A percentile compares a stretch with the other conserved stretches of the same genome.
phyloP scores from a whole-genome alignment of 257 asterid genomes.

The Eucommia ulmoides region DNA sequence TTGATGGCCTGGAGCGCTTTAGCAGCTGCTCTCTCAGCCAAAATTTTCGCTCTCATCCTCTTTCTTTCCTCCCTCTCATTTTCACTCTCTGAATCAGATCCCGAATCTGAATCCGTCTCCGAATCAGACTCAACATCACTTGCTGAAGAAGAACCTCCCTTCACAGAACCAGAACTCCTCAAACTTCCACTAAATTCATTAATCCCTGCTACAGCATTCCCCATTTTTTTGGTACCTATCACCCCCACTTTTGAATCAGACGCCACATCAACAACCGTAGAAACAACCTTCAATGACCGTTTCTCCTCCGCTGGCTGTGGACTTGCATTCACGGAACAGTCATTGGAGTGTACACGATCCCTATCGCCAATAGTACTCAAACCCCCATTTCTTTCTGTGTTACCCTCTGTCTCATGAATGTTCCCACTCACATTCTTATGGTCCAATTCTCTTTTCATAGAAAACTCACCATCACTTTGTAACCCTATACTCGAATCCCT shows the following conservation, averaged over 20 bases:
- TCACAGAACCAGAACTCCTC: slow-evolving; percentile 27
- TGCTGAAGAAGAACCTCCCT: slow-evolving; percentile 40
- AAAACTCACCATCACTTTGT: slow-evolving; percentile 23
- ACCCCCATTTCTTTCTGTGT: slow-evolving; percentile 20
- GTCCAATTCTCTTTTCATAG: slow-evolving; percentile 24
- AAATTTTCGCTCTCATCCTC: slow-evolving; percentile 73
- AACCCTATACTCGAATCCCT: slow-evolving; percentile 31
- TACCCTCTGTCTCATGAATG: slow-evolving; percentile 15
- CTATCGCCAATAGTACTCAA: slow-evolving; percentile 24
- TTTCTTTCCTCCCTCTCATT: slow-evolving; percentile 78
- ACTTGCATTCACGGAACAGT: slow-evolving; percentile 6
- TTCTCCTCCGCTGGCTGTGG: neutral
- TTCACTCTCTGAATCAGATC: slow-evolving; percentile 87
- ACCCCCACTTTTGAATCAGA: slow-evolving; percentile 23
- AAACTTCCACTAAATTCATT: slow-evolving; percentile 25
- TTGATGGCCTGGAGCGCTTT: slow-evolving; percentile 78
- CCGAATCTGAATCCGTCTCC: slow-evolving; percentile 51
- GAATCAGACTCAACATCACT: slow-evolving; percentile 69
- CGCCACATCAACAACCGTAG: slow-evolving; percentile 26
- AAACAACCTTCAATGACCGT: too few species aligned
- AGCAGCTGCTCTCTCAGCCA: slow-evolving; percentile 89
- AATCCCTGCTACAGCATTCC: slow-evolving; percentile 16
- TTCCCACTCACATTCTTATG: slow-evolving; percentile 13
- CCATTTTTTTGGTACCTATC: slow-evolving; percentile 1
- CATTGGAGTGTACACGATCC: slow-evolving; percentile 15